Evolutionary conservation across 2,329 filamentous ascomycete species (phyloP).

Genomic region (Fusarium succisae): DNA sequence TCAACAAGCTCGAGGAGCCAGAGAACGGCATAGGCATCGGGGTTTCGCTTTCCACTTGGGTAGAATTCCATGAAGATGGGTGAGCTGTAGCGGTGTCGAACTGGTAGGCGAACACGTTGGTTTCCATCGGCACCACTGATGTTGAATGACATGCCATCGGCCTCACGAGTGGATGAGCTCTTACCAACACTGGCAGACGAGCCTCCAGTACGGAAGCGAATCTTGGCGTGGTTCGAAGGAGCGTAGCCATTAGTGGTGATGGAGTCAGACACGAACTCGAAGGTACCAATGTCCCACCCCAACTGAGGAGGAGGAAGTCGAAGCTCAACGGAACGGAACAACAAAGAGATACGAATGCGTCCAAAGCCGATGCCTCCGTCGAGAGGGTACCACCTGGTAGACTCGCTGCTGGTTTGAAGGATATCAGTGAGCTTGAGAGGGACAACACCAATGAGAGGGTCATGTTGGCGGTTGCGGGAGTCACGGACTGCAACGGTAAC

Average conservation of each 20-base stretch:
- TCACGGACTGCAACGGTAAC: conserved; percentile 91
- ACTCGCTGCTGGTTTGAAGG: conserved; percentile 85
- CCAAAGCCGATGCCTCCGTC: conserved; percentile 95
- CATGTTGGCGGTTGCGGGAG: conserved; percentile 88
- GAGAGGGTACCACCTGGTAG: conserved; percentile 94
- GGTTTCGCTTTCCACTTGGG: conserved; percentile 71
- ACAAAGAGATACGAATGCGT: conserved; percentile 83
- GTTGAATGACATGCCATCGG: conserved; percentile 61
- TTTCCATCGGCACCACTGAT: conserved; percentile 55
- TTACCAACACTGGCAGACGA: conserved; percentile 77
- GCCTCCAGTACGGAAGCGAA: conserved; percentile 85
- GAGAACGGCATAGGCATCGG: conserved; percentile 79
- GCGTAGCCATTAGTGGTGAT: conserved; percentile 73
- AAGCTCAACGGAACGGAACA: conserved; percentile 91
- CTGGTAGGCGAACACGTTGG: conserved; percentile 75
- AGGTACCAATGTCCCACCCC: conserved; percentile 95
- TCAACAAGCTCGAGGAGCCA: conserved; percentile 91
- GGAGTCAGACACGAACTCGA: conserved; percentile 80
- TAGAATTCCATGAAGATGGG: conserved; percentile 91
- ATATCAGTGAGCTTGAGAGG: conserved; percentile 88
- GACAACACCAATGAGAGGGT: conserved; percentile 92
- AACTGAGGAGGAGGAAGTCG: conserved; percentile 84
- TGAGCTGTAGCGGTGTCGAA: conserved; percentile 89
- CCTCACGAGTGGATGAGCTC: conserved; percentile 68
- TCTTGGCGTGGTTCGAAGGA: conserved; percentile 73